A percentile compares a stretch with the other conserved stretches of the same genome.
Evolutionary conservation across 371 early-diverging fungal genomes (phyloP).

Genomic region (Mortierella sp.): DNA sequence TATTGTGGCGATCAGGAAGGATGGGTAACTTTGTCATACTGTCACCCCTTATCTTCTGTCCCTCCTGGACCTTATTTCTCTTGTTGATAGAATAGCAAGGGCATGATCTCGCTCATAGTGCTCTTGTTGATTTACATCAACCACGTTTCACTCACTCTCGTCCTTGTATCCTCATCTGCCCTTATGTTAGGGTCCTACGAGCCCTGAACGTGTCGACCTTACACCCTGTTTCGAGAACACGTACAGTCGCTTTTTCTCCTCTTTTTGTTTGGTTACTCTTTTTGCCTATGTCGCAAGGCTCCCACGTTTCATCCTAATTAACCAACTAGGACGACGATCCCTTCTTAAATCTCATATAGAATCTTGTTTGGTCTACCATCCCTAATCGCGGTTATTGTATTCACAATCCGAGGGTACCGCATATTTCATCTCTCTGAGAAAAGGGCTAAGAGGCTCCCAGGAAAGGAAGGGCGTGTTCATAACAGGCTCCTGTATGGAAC

Average conservation of each 20-base stretch:
- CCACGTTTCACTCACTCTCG: no score
- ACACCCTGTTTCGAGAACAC: conserved; percentile 26
- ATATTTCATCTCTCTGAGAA: not conserved
- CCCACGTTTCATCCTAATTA: not conserved
- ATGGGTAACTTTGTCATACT: not conserved
- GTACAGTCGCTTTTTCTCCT: not conserved
- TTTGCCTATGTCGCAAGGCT: not conserved
- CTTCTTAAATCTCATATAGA: not conserved
- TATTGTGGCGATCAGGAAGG: conserved; percentile 16
- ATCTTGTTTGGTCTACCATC: conserved; percentile 11
- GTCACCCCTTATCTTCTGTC: no score
- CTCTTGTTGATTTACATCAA: no score
- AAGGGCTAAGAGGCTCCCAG: not conserved
- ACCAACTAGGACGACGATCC: not conserved
- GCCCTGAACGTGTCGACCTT: conserved; percentile 1
- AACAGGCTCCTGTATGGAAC: not conserved
- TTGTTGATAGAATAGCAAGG: no score
- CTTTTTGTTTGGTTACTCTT: not conserved
- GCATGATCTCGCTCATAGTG: no score
- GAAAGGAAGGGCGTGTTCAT: not conserved
- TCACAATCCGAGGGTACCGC: not conserved
- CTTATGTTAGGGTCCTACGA: conserved; percentile 22
- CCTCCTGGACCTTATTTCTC: no score
- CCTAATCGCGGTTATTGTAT: not conserved
- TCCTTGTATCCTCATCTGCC: not conserved